A percentile compares a stretch with the other conserved stretches of the same genome.
Evolutionary conservation across 2,329 filamentous ascomycete genomes (phyloP).

Genomic region (Stachybotrys chartarum): DNA sequence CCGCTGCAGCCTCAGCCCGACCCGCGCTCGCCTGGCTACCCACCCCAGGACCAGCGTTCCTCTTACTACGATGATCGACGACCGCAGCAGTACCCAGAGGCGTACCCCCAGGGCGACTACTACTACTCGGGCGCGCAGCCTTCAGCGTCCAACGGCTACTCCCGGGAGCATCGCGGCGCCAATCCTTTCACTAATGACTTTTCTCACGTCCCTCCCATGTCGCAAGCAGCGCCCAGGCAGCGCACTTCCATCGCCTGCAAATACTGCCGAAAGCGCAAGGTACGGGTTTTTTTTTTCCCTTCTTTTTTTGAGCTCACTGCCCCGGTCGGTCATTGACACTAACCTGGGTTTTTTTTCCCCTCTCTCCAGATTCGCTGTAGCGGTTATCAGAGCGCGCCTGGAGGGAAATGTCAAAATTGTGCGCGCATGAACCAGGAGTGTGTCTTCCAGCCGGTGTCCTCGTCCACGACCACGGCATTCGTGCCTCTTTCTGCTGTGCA

Average conservation of each 20-base stretch:
- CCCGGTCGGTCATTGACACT: neutral
- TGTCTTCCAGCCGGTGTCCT: slow-evolving; percentile 53
- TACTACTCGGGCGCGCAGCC: slow-evolving; percentile 20
- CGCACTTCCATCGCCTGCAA: slow-evolving; percentile 53
- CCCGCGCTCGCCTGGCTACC: slow-evolving; percentile 26
- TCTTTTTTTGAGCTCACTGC: neutral
- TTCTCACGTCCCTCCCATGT: slow-evolving; percentile 27
- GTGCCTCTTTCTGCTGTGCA: slow-evolving; percentile 51
- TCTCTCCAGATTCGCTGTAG: slow-evolving; percentile 49
- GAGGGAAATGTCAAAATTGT: slow-evolving; percentile 54
- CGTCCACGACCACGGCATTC: slow-evolving; percentile 48
- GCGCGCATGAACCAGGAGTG: slow-evolving; percentile 56
- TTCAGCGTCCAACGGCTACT: slow-evolving; percentile 13
- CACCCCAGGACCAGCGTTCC: slow-evolving; percentile 23
- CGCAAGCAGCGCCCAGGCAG: slow-evolving; percentile 49
- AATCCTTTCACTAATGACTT: slow-evolving; percentile 11
- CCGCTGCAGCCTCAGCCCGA: slow-evolving; percentile 29
- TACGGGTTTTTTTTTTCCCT: slow-evolving; percentile 15
- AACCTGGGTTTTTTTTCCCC: slow-evolving; percentile 3
- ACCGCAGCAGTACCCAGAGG: slow-evolving; percentile 23
- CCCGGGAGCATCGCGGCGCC: slow-evolving; percentile 18
- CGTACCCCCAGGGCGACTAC: slow-evolving; percentile 26
- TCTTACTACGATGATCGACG: slow-evolving; percentile 28
- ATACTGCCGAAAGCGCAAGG: slow-evolving; percentile 56
- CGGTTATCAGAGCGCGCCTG: slow-evolving; percentile 50